These are phyloP conservation scores for Wilcoxina mikolae DNA, from an alignment of 495 filamentous ascomycete genomes.

Conservation along the genomic window DNA sequence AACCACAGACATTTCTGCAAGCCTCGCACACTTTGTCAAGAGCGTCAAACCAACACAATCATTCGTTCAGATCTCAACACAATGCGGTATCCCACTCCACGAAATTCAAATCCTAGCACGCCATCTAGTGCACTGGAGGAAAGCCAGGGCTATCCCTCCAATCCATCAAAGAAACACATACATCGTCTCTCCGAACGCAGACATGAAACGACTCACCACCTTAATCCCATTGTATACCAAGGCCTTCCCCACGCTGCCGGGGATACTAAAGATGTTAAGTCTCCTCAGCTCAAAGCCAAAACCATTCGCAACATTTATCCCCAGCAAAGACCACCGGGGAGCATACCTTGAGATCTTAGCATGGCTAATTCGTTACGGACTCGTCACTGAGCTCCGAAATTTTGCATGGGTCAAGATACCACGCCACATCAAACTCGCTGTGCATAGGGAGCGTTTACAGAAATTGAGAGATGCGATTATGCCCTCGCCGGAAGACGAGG, in stretches of 20 bases:
- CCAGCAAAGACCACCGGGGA: slow-evolving; percentile 73
- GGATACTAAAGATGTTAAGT: slow-evolving; percentile 70
- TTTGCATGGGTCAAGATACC: slow-evolving; percentile 63
- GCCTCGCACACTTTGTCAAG: slow-evolving; percentile 69
- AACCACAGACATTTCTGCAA: slow-evolving; percentile 50
- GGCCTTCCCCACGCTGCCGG: slow-evolving; percentile 64
- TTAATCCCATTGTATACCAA: slow-evolving; percentile 57
- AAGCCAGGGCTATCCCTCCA: slow-evolving; percentile 80
- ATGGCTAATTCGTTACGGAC: slow-evolving; percentile 80
- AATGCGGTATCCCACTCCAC: slow-evolving; percentile 53
- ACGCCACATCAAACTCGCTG: slow-evolving; percentile 37
- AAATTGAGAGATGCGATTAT: slow-evolving; percentile 8
- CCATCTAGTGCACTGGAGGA: slow-evolving; percentile 89
- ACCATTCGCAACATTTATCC: slow-evolving; percentile 65
- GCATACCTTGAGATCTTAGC: slow-evolving; percentile 79
- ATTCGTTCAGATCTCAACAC: slow-evolving; percentile 62
- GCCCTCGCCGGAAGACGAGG: slow-evolving; percentile 24
- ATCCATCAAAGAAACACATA: slow-evolving; percentile 85
- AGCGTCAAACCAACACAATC: slow-evolving; percentile 72
- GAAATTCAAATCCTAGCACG: slow-evolving; percentile 74
- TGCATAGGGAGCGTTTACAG: slow-evolving; percentile 32
- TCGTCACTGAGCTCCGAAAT: slow-evolving; percentile 79
- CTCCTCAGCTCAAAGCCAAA: slow-evolving; percentile 60
- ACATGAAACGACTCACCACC: slow-evolving; percentile 50
- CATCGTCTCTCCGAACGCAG: slow-evolving; percentile 81